These are phyloP conservation scores for Termitomyces sp. DNA, from an alignment of 768 basidiomycete species.

Conservation along the genomic window DNA sequence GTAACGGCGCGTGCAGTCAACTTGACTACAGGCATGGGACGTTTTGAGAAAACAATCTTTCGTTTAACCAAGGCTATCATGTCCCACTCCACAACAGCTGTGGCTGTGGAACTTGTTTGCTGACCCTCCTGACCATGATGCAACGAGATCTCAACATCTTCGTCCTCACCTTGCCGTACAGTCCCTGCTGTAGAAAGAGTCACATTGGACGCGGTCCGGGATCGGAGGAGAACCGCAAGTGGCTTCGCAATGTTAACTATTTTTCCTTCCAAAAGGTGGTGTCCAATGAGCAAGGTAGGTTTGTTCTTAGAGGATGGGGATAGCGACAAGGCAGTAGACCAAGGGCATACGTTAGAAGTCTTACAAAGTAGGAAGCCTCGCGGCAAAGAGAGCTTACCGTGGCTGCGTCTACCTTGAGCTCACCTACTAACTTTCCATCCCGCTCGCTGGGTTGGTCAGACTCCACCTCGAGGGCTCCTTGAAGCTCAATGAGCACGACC, in stretches of 20 bases:
- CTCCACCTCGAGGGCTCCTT: conserved; percentile 76
- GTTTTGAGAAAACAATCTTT: conserved; percentile 79
- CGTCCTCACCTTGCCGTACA: conserved; percentile 8
- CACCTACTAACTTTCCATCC: conserved; percentile 75
- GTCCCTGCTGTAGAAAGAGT: conserved; percentile 14
- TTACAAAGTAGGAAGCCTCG: background rate
- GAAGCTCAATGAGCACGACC: conserved; percentile 80
- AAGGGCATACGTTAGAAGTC: background rate
- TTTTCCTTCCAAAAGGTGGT: conserved; percentile 89
- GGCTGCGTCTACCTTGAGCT: conserved; percentile 54
- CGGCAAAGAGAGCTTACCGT: conserved; percentile 34
- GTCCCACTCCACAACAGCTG: conserved; percentile 39
- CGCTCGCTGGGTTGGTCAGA: conserved; percentile 42
- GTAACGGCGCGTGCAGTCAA: background rate
- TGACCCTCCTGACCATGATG: conserved; percentile 13
- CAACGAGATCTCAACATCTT: conserved; percentile 13
- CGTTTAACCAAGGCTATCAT: conserved; percentile 69
- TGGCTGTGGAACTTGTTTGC: conserved; percentile 9
- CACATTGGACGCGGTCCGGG: conserved; percentile 11
- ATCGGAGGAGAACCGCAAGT: conserved; percentile 66
- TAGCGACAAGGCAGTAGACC: background rate
- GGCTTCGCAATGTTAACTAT: conserved; percentile 73
- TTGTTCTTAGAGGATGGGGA: conserved; percentile 45
- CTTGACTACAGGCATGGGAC: conserved; percentile 68
- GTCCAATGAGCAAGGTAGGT: conserved; percentile 76